These are phyloP conservation scores for Spathaspora sp. DNA, from an alignment of 805 yeast genomes.

Conservation along the genomic window DNA sequence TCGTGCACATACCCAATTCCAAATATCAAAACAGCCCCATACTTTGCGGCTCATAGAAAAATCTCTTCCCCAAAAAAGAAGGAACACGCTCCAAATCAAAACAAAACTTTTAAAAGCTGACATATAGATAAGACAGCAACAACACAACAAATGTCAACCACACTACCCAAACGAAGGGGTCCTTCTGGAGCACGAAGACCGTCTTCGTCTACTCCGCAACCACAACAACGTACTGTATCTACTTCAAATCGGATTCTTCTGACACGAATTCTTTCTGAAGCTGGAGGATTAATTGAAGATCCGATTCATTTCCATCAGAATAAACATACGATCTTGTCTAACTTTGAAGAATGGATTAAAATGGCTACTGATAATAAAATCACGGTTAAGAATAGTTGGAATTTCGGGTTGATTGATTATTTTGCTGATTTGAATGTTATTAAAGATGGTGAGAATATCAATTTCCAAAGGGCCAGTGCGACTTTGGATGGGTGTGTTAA, in stretches of 20 bases:
- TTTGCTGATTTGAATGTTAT: slow-evolving; percentile 48
- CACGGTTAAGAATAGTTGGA: slow-evolving; percentile 48
- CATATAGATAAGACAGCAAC: background rate
- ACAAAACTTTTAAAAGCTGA: background rate
- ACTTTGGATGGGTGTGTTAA: slow-evolving; percentile 94
- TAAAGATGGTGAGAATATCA: slow-evolving; percentile 50
- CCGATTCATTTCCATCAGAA: slow-evolving; percentile 30
- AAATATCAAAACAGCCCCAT: background rate
- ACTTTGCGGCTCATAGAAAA: background rate
- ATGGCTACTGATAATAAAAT: slow-evolving; percentile 47
- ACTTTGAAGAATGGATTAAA: slow-evolving; percentile 50
- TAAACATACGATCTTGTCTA: slow-evolving; percentile 38
- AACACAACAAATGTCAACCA: background rate
- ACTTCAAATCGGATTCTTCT: background rate
- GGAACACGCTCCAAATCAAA: background rate
- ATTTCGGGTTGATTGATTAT: slow-evolving; percentile 48
- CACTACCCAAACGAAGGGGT: background rate
- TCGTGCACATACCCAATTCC: background rate
- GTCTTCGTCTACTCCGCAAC: background rate
- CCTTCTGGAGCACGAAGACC: background rate
- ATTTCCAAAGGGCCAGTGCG: slow-evolving; percentile 87
- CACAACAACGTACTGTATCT: background rate
- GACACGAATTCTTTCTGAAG: background rate
- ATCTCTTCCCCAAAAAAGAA: background rate
- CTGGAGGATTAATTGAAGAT: background rate